phyloP scores from a whole-genome alignment of 345 rosid species.

The Aurinia saxatilis region DNA sequence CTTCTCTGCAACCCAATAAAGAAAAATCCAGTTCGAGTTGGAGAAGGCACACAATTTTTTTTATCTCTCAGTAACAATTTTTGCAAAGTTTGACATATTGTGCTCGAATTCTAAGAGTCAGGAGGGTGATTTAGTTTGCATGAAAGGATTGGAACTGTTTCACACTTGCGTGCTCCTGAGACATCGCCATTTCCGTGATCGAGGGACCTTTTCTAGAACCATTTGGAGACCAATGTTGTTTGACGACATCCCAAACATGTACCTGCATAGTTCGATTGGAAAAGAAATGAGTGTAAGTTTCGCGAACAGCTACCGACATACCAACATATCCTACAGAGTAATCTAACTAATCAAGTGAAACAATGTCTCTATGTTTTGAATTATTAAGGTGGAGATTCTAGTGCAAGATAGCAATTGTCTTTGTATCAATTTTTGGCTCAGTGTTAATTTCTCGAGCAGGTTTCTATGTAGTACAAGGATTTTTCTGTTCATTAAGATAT shows the following conservation, averaged over 20 bases:
- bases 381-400: too few species aligned
- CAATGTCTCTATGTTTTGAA: neutral
- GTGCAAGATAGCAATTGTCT: too few species aligned
- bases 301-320: neutral
- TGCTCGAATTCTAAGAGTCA: neutral
- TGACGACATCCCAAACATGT: constrained; percentile 55
- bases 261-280: constrained; percentile 36
- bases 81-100: constrained; percentile 9
- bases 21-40: neutral
- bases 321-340: neutral
- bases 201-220: constrained; percentile 72
- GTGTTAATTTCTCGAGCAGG: neutral
- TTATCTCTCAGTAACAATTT: neutral
- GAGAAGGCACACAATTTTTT: constrained; percentile 1
- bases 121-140: constrained; percentile 11
- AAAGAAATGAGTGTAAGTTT: neutral
- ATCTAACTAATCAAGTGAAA: neutral
- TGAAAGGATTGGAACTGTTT: constrained; percentile 10
- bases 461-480: neutral
- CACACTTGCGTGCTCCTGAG: constrained; percentile 66
- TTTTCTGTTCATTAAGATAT: neutral
- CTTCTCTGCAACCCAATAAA: neutral
- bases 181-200: constrained; percentile 67
- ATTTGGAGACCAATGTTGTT: constrained; percentile 69
- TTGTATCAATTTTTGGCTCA: neutral